Conservation (phyloP, 1,139 yeast genomes). For the Suhomyces yuchorum region DNA sequence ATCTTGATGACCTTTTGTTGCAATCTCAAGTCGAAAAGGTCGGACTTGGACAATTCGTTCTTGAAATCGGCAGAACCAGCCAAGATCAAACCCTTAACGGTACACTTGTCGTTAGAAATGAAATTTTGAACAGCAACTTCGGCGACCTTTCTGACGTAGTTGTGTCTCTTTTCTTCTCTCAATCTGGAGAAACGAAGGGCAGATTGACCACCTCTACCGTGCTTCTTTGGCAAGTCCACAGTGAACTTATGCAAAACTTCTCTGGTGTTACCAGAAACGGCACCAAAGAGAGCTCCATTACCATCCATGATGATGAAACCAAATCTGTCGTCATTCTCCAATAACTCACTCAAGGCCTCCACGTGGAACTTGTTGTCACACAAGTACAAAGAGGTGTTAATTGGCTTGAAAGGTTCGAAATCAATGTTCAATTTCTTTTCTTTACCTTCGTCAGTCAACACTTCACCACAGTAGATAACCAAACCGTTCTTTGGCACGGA, state of each 20-base stretch:
- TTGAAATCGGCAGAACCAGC: constrained; percentile 99
- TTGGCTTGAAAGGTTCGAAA: constrained; percentile 97
- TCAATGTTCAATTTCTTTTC: constrained; percentile 94
- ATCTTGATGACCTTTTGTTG: constrained; percentile 84
- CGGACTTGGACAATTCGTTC: constrained; percentile 89
- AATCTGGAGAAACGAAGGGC: constrained; percentile 98
- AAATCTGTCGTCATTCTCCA: constrained; percentile 92
- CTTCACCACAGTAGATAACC: constrained; percentile 97
- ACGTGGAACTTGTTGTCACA: constrained; percentile 99
- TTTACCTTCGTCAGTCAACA: constrained; percentile 94
- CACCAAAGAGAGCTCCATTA: constrained; percentile 95
- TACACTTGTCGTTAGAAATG: constrained; percentile 88
- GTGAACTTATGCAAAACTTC: constrained; percentile 94
- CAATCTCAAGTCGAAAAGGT: constrained; percentile 86
- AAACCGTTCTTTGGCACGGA: constrained; percentile 92
- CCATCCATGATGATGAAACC: constrained; percentile 99
- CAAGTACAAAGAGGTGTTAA: constrained; percentile 89
- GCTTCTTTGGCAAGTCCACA: constrained; percentile 97
- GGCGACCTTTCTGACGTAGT: constrained; percentile 96
- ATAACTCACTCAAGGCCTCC: constrained; percentile 89
- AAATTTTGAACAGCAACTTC: constrained; percentile 98
- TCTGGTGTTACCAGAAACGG: constrained; percentile 95
- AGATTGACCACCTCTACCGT: constrained; percentile 99
- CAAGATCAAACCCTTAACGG: constrained; percentile 88
- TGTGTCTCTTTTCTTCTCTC: constrained; percentile 98